Evolutionary conservation across 345 rosid genomes (phyloP).

Genomic region (Clausena lansium): DNA sequence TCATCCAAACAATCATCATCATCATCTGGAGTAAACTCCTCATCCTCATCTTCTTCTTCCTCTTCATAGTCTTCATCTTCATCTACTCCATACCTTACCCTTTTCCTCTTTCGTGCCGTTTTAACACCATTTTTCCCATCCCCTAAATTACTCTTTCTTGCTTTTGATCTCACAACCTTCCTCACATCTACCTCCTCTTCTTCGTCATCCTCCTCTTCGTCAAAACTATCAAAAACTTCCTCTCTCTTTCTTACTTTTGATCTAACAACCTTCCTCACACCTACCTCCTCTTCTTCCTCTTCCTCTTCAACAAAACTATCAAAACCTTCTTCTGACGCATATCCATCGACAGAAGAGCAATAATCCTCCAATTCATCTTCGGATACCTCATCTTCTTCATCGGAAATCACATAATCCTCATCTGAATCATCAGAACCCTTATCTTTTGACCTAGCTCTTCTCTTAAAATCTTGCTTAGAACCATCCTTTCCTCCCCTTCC

Average conservation of each 20-base stretch:
- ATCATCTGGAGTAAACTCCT: conserved; percentile 60
- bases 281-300: conserved; percentile 31
- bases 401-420: conserved; percentile 91
- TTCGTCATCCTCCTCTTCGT: conserved; percentile 30
- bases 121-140: conserved; percentile 22
- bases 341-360: conserved; percentile 49
- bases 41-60: conserved; percentile 56
- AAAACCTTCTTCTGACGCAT: conserved; percentile 52
- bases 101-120: conserved; percentile 26
- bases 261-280: conserved; percentile 32
- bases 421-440: conserved; percentile 87
- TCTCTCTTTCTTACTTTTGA: conserved; percentile 25
- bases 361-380: conserved; percentile 63
- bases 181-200: conserved; percentile 26
- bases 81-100: conserved; percentile 15
- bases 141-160: conserved; percentile 35
- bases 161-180: conserved; percentile 31
- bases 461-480: conserved; percentile 47
- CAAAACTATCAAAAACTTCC: too few relatives aligned
- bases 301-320: conserved; percentile 32
- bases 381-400: conserved; percentile 61
- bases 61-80: conserved; percentile 46
- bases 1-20: conserved; percentile 76
- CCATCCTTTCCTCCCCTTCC: conserved; percentile 68
- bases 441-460: conserved; percentile 48